Conservation (phyloP, 2,329 filamentous ascomycete species). For the Botryotinia globosa region DNA sequence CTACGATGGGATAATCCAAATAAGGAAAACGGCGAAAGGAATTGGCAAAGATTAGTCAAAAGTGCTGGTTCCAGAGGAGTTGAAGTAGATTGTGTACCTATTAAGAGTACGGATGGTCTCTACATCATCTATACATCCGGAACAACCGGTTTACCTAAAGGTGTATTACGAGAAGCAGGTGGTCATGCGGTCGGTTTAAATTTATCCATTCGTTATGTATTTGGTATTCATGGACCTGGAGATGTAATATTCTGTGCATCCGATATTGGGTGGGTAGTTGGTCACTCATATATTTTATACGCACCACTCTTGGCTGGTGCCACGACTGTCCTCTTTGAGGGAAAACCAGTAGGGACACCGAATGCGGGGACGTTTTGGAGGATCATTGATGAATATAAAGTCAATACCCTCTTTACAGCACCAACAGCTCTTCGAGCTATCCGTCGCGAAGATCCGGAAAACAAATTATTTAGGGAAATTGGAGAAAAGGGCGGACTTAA, state of each 20-base stretch:
- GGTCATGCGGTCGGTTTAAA: slow-evolving; percentile 85
- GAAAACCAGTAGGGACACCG: slow-evolving; percentile 89
- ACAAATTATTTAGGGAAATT: slow-evolving; percentile 59
- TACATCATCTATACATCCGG: slow-evolving; percentile 90
- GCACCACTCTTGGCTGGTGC: slow-evolving; percentile 82
- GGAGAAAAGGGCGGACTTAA: slow-evolving; percentile 70
- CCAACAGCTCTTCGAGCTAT: slow-evolving; percentile 86
- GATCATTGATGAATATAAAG: slow-evolving; percentile 78
- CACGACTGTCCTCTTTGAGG: slow-evolving; percentile 84
- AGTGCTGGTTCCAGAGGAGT: slow-evolving; percentile 66
- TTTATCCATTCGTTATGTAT: slow-evolving; percentile 78
- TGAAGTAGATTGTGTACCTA: slow-evolving; percentile 71
- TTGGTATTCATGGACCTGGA: slow-evolving; percentile 76
- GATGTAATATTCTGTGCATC: slow-evolving; percentile 71
- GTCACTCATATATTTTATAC: slow-evolving; percentile 85
- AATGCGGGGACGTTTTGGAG: slow-evolving; percentile 88
- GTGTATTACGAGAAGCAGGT: slow-evolving; percentile 76
- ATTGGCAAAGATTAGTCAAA: slow-evolving; percentile 75
- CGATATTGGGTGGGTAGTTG: slow-evolving; percentile 92
- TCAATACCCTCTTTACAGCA: slow-evolving; percentile 81
- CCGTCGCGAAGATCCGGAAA: slow-evolving; percentile 77
- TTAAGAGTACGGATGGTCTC: slow-evolving; percentile 73
- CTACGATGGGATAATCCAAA: slow-evolving; percentile 69
- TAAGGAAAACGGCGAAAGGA: slow-evolving; percentile 65
- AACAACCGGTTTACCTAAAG: slow-evolving; percentile 80